Conservation (phyloP, 169 alveolate genomes). For the Eimeria acervulina region DNA sequence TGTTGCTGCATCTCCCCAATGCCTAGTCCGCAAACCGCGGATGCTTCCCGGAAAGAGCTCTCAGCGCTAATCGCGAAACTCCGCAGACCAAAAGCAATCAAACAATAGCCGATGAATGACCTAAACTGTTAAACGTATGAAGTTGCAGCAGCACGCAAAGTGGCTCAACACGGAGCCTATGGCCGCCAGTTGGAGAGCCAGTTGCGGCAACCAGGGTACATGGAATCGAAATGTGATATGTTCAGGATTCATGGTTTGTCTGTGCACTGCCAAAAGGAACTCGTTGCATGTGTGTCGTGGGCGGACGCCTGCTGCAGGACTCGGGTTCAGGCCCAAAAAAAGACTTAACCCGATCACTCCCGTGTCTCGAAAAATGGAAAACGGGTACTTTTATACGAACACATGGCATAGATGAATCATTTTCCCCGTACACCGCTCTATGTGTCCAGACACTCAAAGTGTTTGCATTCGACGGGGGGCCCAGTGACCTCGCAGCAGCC, state of each 20-base stretch:
- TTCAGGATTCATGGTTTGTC: conserved; percentile 53
- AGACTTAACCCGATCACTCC: not conserved
- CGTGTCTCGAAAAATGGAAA: not conserved
- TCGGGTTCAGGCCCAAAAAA: not conserved
- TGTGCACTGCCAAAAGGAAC: conserved; percentile 18
- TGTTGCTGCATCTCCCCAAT: conserved; percentile 30
- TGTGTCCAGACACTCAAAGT: not conserved
- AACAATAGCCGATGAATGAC: not conserved
- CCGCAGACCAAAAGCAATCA: not conserved
- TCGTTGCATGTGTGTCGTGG: not conserved
- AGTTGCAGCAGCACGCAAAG: not conserved
- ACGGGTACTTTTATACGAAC: not conserved
- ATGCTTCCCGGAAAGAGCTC: not conserved
- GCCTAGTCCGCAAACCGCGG: not conserved
- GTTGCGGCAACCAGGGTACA: conserved; percentile 11
- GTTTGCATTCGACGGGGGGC: conserved; percentile 18
- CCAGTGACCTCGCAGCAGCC: conserved; percentile 61
- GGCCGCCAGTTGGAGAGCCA: conserved; percentile 17
- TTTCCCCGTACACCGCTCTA: not conserved
- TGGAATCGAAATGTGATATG: not conserved
- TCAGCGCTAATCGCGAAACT: not conserved
- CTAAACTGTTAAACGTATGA: not conserved
- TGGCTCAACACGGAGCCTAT: conserved; percentile 28
- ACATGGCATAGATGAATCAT: not conserved
- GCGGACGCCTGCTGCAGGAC: not conserved